Base-by-base conservation (phyloP, 352 stramenopile species). In the Halophytophthora batemanensis region DNA sequence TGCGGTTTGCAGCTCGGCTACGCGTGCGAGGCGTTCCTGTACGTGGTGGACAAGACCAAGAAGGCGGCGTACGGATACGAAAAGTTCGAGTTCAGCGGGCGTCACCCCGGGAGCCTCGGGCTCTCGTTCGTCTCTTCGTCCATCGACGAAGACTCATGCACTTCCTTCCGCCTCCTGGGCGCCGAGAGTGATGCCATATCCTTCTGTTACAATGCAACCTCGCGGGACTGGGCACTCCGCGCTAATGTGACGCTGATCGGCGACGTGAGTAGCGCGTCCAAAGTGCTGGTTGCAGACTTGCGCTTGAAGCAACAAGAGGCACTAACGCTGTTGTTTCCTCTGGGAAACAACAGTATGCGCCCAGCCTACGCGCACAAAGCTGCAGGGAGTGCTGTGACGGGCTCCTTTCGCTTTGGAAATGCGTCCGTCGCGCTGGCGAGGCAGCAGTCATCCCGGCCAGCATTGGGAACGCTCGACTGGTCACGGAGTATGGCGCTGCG, bases 351-450 rank as follows among this genome's bases (percentile, higher is more conserved):
- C 45, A 56, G 53, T 1, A 50, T 74, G 18, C 70, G 70, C 12
- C 70, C 70, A 29, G 66, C 70, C 2, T 80, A 77, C 41, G 56
- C 74, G 13, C 70, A 80, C 46, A 80, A 80, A 43, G 66, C 44
- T 2, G 63, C 70, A 2, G 70, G 70, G 0, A 63, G 60, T 28
- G 46, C 50, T 11, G 66, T 71, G 19, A 19, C 13, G 8, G 70
- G 70, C 13, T 53, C 43, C 1, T 65, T 77, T 29, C 31, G 42
- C 10, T 55, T 80, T 17, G 64, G 64, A 14, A 37, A 61, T 17
- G 47, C 33, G 1, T 41, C 43, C 5, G 44, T 67, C 1, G 34
- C 54, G 7, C 13, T 69, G 18, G 31, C 28, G 15, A 38, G 33
- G 15, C 33, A 38, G 33, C 33, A 38, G 33, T 17, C 15, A 18